Base-by-base conservation (phyloP, 768 basidiomycete species). In the Termitomyces sp. region DNA sequence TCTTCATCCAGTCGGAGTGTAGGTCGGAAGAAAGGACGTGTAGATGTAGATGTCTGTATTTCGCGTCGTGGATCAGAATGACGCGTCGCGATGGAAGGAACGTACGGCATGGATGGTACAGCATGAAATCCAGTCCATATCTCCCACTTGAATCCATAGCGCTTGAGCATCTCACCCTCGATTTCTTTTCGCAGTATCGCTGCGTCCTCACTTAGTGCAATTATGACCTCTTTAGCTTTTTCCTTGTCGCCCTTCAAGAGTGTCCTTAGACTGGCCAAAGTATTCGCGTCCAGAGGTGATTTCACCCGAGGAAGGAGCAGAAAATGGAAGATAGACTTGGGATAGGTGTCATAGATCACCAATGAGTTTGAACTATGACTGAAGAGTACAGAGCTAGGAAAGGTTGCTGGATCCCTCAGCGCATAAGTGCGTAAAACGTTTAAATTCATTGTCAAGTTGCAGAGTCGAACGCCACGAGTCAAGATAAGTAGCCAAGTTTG, bases 291-390 rank as follows among this genome's bases (percentile, higher is more conserved):
- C 50, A 71, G 62, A 47, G 66, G 62, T 42, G 70, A 70, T 53
- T 75, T 67, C 56, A 79, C 60, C 65, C 86, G 82, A 40, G 95
- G 95, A n/a, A 96, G 78, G 55, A 96, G 71, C 44, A 97, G 80
- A 67, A 94, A 89, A 72, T 97, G 95, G 69, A 93, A 95, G 55
- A 85, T 87, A 5, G 91, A 86, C 71, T 94, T 94, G 5, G 89
- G 89, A 67, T 79, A 94, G 27, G 76, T 80, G 73, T 94, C 92
- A 66, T 84, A 89, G 53, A 94, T 74, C 5, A 86, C 87, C 46
- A 92, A 63, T 8, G 84, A 81, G 51, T 71, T 78, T 24, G 75
- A 67, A 1, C 82, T 82, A 60, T 82, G 74, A 27, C 77, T 75
- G 64, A 90, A 85, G 22, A 86, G 78, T 32, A 92, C 65, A 1